Base-by-base conservation (phyloP, 2,329 filamentous ascomycete genomes). In the Cryphonectria parasitica region DNA sequence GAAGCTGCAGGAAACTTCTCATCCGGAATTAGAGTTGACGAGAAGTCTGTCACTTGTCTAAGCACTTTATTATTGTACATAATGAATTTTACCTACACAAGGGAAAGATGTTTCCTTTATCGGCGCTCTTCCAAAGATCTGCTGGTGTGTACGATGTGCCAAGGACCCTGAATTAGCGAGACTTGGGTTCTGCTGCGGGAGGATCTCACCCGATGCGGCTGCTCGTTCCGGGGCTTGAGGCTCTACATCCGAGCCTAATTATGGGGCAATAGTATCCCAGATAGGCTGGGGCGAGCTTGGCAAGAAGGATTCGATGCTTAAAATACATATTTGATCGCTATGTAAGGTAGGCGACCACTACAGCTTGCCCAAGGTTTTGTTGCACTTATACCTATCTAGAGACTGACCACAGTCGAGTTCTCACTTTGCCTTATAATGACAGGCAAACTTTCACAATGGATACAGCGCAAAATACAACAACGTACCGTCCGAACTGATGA, bases 1-100 rank as follows among this genome's bases (percentile, higher is more conserved):
- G 75, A 82, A 84, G 72, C 72, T 85, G 69, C 78, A 77, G 73
- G 39, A 70, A 63, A 69, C 58, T 22, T 71, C 76, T 69, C 75
- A 78, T 69, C 80, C 80, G 67, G 77, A 71, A 15, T 65, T 64
- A 17, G 75, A 68, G 58, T 60, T 76, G 70, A 74, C 72, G 31
- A 70, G 73, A 54, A 76, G 74, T 36, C 68, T 77, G 39, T 74
- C 75, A 2, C 67, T 74, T 31, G 75, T 75, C 8, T 75, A 41
- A 67, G 28, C 17, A 28, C 13, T 28, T 17, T 45, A 22, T 5
- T 22, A 5, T 11, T 39, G 13, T 39, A 39, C 15, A 64, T 3
- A 15, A 17, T 64, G 25, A 62, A 41, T 39, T 5, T n/a, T 43
- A 6, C 3, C 6, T 22, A 17, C 10, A 31, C 28, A 15, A 56